These are phyloP conservation scores for Vishniacozyma victoriae DNA, from an alignment of 768 basidiomycete genomes.

Conservation along the genomic window DNA sequence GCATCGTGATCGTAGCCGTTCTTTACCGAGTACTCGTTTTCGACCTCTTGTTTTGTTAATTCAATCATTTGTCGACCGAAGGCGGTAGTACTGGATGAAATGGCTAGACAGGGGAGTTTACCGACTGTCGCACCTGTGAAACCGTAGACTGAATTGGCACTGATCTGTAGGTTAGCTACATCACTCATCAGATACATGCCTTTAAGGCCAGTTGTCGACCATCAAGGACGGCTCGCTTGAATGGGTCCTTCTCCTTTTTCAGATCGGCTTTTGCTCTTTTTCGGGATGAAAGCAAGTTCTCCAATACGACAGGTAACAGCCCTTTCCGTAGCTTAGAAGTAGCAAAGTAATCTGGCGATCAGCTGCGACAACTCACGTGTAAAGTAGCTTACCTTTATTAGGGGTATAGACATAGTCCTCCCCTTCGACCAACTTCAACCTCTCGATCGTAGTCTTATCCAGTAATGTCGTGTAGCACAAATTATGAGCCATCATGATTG, in stretches of 20 bases:
- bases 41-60: slow-evolving; percentile 87
- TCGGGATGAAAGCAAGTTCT: slow-evolving; percentile 86
- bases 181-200: slow-evolving; percentile 50
- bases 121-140: slow-evolving; percentile 98
- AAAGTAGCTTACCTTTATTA: slow-evolving; percentile 66
- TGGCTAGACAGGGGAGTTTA: slow-evolving; percentile 89
- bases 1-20: slow-evolving; percentile 85
- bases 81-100: slow-evolving; percentile 89
- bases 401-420: slow-evolving; percentile 91
- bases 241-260: slow-evolving; percentile 94
- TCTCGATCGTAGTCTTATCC: slow-evolving; percentile 69
- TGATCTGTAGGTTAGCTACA: slow-evolving; percentile 60
- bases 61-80: slow-evolving; percentile 99
- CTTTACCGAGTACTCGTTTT: slow-evolving; percentile 72
- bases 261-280: slow-evolving; percentile 93
- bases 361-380: not conserved
- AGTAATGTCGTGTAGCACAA: slow-evolving; percentile 96
- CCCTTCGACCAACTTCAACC: slow-evolving; percentile 70
- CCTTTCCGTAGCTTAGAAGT: slow-evolving; percentile 72
- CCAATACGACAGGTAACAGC: slow-evolving; percentile 80
- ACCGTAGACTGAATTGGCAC: slow-evolving; percentile 97
- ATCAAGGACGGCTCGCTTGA: slow-evolving; percentile 92
- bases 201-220: slow-evolving; percentile 95
- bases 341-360: slow-evolving; percentile 71
- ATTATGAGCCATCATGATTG: slow-evolving; percentile 99